Conservation (phyloP, 202 grass and related monocot species). For the Dendrocalamus latiflorus region DNA sequence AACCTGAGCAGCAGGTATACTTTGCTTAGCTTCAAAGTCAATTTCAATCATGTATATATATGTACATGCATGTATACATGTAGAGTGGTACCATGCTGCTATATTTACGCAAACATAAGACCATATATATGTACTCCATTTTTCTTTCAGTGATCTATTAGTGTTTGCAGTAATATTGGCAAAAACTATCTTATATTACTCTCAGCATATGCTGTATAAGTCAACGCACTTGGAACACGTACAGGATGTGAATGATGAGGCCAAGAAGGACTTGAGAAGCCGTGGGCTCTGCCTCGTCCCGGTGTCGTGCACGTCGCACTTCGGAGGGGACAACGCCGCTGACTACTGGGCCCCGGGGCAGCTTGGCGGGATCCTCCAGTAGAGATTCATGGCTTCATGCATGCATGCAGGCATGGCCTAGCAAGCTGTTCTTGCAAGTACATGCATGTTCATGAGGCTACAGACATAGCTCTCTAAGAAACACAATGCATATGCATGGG, state of each 20-base stretch:
- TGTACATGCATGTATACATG: neutral
- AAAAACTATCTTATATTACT: neutral
- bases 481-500: slow-evolving; percentile 7
- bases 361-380: slow-evolving; percentile 47
- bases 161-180: neutral
- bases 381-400: neutral
- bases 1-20: slow-evolving; percentile 46
- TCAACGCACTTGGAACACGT: neutral
- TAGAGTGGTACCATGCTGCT: neutral
- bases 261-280: slow-evolving; percentile 73
- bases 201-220: neutral
- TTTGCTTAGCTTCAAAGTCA: slow-evolving; percentile 67
- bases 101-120: neutral
- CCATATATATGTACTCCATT: neutral
- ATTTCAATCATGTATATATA: slow-evolving; percentile 36
- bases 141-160: neutral
- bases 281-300: slow-evolving; percentile 88
- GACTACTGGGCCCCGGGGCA: slow-evolving; percentile 78
- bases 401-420: neutral
- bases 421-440: slow-evolving; percentile 15
- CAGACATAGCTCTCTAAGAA: neutral
- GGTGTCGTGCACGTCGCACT: slow-evolving; percentile 81
- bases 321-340: slow-evolving; percentile 57
- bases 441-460: slow-evolving; percentile 10
- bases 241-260: slow-evolving; percentile 43